phyloP scores from a whole-genome alignment of 2,329 filamentous ascomycete genomes.

The Botryotinia globosa region DNA sequence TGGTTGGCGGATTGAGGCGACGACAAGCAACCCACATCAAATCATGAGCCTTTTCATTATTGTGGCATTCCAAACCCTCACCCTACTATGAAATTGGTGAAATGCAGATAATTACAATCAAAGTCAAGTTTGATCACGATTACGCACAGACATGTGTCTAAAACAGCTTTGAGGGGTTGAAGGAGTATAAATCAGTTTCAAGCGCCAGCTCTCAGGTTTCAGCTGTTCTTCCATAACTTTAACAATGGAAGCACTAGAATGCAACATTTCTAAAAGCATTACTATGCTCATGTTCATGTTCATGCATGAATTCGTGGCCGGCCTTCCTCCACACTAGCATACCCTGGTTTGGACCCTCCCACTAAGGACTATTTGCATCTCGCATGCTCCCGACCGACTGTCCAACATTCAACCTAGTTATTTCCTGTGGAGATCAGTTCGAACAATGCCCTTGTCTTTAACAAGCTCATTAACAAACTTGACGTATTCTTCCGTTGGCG shows the following conservation, averaged over 20 bases:
- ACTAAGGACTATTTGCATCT: slow-evolving; percentile 37
- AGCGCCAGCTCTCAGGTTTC: slow-evolving; percentile 35
- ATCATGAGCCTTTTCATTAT: neutral
- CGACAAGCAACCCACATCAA: slow-evolving; percentile 15
- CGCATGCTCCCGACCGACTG: slow-evolving; percentile 39
- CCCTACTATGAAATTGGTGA: neutral
- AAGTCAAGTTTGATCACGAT: slow-evolving; percentile 28
- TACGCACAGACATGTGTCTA: slow-evolving; percentile 37
- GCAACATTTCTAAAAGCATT: slow-evolving; percentile 26
- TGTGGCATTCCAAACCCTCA: neutral
- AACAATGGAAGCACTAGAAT: slow-evolving; percentile 27
- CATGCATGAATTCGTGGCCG: slow-evolving; percentile 41
- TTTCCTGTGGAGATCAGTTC: slow-evolving; percentile 36
- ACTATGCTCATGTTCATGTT: slow-evolving; percentile 34
- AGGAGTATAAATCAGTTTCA: slow-evolving; percentile 39
- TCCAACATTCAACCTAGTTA: slow-evolving; percentile 35
- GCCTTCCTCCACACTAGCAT: slow-evolving; percentile 33
- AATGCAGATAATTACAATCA: slow-evolving; percentile 22
- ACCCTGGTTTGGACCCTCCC: slow-evolving; percentile 34
- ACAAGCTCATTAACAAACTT: slow-evolving; percentile 31
- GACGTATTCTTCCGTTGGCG: slow-evolving; percentile 37
- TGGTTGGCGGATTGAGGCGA: neutral
- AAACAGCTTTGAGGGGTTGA: slow-evolving; percentile 36
- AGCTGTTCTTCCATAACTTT: slow-evolving; percentile 31
- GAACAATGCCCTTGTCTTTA: slow-evolving; percentile 35